Percentiles rank a stretch among this genome's conserved stretches.
These are phyloP conservation scores for Fraxinus sp. DNA, from an alignment of 305 asterid genomes.

Conservation along the genomic window DNA sequence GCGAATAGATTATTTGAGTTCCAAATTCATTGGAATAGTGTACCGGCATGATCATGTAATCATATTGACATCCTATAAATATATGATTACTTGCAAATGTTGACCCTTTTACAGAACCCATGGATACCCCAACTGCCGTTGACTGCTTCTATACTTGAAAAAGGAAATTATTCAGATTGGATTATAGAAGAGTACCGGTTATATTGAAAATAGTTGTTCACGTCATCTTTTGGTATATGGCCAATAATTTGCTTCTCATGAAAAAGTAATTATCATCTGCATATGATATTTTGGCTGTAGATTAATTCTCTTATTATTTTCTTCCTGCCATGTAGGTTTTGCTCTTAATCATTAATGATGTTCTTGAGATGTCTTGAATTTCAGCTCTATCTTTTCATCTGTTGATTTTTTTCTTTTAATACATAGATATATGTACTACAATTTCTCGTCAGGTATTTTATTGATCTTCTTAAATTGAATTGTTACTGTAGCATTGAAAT, in stretches of 20 bases:
- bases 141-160: not conserved
- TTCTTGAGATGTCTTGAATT: not conserved
- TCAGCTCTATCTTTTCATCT: not conserved
- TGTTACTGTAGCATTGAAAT: constrained; percentile 60
- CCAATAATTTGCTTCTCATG: not conserved
- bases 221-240: not conserved
- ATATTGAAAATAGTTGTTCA: not conserved
- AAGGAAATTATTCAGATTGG: not conserved
- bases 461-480: not conserved
- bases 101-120: not conserved
- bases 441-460: not conserved
- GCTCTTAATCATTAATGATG: not conserved
- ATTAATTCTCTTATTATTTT: not conserved
- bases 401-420: not conserved
- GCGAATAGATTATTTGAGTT: not conserved
- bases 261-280: not conserved
- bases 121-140: not conserved
- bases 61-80: not conserved
- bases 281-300: no score
- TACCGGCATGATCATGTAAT: not conserved
- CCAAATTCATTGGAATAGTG: not conserved
- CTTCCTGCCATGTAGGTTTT: not conserved
- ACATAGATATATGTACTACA: not conserved
- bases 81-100: not conserved
- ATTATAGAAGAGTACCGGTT: not conserved